Base-by-base conservation (phyloP, 2,329 filamentous ascomycete species). In the Fusarium sp. region DNA sequence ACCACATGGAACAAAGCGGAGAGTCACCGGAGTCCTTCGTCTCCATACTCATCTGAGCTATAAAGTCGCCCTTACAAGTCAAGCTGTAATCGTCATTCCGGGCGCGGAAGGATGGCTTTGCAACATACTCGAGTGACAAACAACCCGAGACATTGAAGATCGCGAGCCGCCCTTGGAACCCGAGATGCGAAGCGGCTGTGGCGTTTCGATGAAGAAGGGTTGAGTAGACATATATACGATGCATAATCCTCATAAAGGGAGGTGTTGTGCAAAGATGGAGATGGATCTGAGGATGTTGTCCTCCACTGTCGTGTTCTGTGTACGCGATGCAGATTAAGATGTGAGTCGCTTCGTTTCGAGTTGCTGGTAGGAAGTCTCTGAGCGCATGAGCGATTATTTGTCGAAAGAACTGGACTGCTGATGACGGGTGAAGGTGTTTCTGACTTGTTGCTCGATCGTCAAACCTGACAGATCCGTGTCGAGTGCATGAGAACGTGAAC, bases 21-120 rank as follows among this genome's bases (percentile, higher is more conserved):
- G 45, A 30, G n/a, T 2, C 12, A 30, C 27, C n/a, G 38, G 16
- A 22, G 30, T 16, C 51, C 27, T 12, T 29, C 27, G 10, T 29
- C 27, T 29, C 27, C 10, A 29, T 29, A 11, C 16, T 38, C 11
- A 9, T 62, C 45, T 4, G 7, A n/a, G 9, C 13, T 27, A 3
- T 52, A 3, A 2, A 25, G n/a, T 16, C 27, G 30, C 49, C 18
- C 32, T 52, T 41, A 6, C 2, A 41, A 38, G 18, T 52, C 32
- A 25, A 52, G 24, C 3, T 22, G 32, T 52, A 52, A 52, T 52
- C 18, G 5, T 2, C 48, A 65, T 65, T 55, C 55, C 55, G n/a
- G 24, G 13, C 22, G 32, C 20, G 18, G 27, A 20, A 20, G 25
- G 24, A 25, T 16, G 18, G 25, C 13, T 44, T 24, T 12, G 10